These are phyloP conservation scores for Phytophthora pisi DNA, from an alignment of 352 stramenopile species.

Conservation along the genomic window DNA sequence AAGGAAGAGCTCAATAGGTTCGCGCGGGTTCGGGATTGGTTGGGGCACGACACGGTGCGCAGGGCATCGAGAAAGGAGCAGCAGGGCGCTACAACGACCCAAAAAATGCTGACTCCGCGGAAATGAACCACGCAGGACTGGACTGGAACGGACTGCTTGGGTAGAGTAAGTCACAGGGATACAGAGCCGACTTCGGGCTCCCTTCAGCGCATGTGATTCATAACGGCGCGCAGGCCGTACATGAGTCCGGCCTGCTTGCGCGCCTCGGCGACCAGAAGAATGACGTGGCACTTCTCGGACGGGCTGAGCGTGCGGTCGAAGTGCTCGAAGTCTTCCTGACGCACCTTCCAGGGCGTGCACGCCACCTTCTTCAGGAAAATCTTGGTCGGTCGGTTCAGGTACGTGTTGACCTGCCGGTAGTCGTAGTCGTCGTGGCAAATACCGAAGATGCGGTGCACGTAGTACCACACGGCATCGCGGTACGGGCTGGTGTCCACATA, in stretches of 20 bases:
- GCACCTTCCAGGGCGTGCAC: slow-evolving; percentile 86
- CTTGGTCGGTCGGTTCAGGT: slow-evolving; percentile 84
- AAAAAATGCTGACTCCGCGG: slow-evolving; percentile 15
- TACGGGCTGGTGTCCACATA: slow-evolving; percentile 82
- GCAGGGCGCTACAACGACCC: slow-evolving; percentile 8
- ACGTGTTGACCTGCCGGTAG: slow-evolving; percentile 85
- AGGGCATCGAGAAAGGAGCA: slow-evolving; percentile 16
- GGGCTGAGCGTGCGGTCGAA: slow-evolving; percentile 80
- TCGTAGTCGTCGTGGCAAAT: slow-evolving; percentile 92
- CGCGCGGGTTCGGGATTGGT: slow-evolving; percentile 13
- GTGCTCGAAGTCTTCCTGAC: slow-evolving; percentile 80
- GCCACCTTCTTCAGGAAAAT: slow-evolving; percentile 89
- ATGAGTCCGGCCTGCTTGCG: slow-evolving; percentile 88
- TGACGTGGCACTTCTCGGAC: slow-evolving; percentile 88
- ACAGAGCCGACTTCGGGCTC: slow-evolving; percentile 12
- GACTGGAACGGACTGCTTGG: slow-evolving; percentile 26
- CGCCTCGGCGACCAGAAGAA: slow-evolving; percentile 80
- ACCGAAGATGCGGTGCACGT: slow-evolving; percentile 87
- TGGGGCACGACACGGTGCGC: slow-evolving; percentile 18
- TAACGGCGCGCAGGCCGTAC: slow-evolving; percentile 86
- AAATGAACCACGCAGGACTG: slow-evolving; percentile 24
- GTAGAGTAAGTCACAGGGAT: slow-evolving; percentile 21
- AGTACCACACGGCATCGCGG: slow-evolving; percentile 87
- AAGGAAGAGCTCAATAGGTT: slow-evolving; percentile 37
- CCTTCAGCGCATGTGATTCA: slow-evolving; percentile 85